Percentiles rank a stretch among this genome's conserved stretches.
phyloP scores from a whole-genome alignment of 176 grass and related monocot genomes.

The Olyra latifolia region DNA sequence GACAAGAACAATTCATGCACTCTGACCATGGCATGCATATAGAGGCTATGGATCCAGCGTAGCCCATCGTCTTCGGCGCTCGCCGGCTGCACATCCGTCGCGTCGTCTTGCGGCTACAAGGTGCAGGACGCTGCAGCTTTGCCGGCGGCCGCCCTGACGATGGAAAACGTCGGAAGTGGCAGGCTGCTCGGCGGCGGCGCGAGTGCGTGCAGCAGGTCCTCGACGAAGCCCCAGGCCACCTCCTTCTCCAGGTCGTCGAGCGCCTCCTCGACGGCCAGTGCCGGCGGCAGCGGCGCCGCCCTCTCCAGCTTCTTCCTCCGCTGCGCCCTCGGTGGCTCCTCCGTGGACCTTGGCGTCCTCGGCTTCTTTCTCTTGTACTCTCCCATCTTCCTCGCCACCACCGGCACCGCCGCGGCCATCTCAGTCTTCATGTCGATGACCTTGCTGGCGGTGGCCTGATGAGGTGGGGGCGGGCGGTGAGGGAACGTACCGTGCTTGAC shows the following conservation, averaged over 20 bases:
- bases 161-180: slow-evolving; percentile 49
- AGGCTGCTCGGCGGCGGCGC: slow-evolving; percentile 63
- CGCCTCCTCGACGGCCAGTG: slow-evolving; percentile 12
- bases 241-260: slow-evolving; percentile 50
- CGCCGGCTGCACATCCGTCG: not conserved
- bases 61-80: not conserved
- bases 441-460: not conserved
- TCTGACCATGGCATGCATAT: not conserved
- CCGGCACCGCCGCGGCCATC: not conserved
- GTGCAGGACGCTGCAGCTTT: slow-evolving; percentile 24
- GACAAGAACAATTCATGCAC: not conserved
- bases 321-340: slow-evolving; percentile 19
- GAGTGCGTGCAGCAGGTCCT: slow-evolving; percentile 47
- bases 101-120: not conserved
- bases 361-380: slow-evolving; percentile 43
- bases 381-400: not conserved
- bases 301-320: slow-evolving; percentile 42
- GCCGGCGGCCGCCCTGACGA: slow-evolving; percentile 11
- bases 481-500: not conserved
- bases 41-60: not conserved
- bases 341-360: not conserved
- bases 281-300: slow-evolving; percentile 31
- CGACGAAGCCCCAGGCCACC: slow-evolving; percentile 33
- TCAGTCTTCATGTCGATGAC: not conserved
- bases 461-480: not conserved